These are phyloP conservation scores for Coemansia sp. DNA, from an alignment of 192 early-diverging fungal genomes.

Conservation along the genomic window DNA sequence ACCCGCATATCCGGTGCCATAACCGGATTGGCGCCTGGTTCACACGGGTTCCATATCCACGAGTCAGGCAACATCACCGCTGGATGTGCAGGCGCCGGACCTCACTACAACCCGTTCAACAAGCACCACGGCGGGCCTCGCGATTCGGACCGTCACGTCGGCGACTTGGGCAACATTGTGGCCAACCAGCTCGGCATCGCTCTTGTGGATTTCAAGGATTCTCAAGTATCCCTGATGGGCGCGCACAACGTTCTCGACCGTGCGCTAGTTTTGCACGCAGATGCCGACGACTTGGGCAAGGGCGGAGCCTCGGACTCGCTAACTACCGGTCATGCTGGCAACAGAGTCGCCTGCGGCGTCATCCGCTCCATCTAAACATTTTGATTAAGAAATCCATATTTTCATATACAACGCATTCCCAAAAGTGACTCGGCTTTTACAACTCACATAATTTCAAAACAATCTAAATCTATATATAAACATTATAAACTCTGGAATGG, in stretches of 20 bases:
- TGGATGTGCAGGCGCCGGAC: conserved; percentile 79
- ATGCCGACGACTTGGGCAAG: conserved; percentile 81
- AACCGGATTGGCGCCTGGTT: conserved; percentile 64
- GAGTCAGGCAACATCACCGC: conserved; percentile 67
- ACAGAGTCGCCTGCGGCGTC: conserved; percentile 84
- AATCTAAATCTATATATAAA: not conserved
- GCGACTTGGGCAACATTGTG: conserved; percentile 86
- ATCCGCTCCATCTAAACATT: conserved; percentile 56
- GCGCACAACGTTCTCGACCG: conserved; percentile 73
- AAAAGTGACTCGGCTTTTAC: not conserved
- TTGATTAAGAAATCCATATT: no score
- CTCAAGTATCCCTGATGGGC: conserved; percentile 71
- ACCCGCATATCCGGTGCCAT: conserved; percentile 56
- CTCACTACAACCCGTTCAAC: conserved; percentile 81
- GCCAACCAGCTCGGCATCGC: conserved; percentile 62
- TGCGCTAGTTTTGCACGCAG: conserved; percentile 81
- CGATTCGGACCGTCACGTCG: conserved; percentile 72
- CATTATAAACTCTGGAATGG: conserved; percentile 6
- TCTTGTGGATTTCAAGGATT: conserved; percentile 56
- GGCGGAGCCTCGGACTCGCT: conserved; percentile 68
- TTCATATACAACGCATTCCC: not conserved
- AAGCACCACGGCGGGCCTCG: conserved; percentile 76
- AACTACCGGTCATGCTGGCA: conserved; percentile 86
- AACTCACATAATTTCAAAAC: not conserved
- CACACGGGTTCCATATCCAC: conserved; percentile 90